Conservation (phyloP, 228 moss, liverwort and hornwort species). For the Sphagnum magellanicum region DNA sequence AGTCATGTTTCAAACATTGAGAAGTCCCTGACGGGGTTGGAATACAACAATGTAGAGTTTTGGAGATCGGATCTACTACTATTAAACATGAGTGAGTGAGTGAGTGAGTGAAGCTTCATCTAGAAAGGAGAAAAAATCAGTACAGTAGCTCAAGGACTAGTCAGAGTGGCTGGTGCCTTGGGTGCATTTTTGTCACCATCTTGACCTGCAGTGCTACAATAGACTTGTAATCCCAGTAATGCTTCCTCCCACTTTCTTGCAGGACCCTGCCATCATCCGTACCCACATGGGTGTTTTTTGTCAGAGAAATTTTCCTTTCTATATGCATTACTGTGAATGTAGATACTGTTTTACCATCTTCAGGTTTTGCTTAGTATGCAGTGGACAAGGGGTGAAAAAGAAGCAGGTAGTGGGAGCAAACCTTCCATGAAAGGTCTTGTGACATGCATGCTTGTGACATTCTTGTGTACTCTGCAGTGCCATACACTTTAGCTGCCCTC, state of each 20-base stretch:
- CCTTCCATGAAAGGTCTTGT: constrained; percentile 89
- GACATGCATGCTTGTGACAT: constrained; percentile 68
- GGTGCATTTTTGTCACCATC: constrained; percentile 84
- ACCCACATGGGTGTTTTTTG: neutral
- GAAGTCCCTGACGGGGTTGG: no score
- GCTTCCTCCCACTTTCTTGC: constrained; percentile 82
- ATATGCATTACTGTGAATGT: neutral
- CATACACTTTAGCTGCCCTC: constrained; percentile 31
- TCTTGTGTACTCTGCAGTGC: constrained; percentile 38
- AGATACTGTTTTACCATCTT: neutral
- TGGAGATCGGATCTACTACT: no score
- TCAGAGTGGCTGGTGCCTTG: constrained; percentile 53
- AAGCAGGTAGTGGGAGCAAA: neutral
- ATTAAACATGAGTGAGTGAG: no score
- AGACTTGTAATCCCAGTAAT: constrained; percentile 52
- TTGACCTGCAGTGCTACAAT: constrained; percentile 53
- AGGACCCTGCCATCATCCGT: constrained; percentile 29
- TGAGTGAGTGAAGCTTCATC: no score
- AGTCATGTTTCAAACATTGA: no score
- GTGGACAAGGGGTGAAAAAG: neutral
- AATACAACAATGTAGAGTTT: no score
- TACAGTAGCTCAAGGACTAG: constrained; percentile 39
- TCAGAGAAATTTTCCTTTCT: no score
- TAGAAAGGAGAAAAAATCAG: no score
- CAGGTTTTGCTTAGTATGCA: neutral